Base-by-base conservation (phyloP, 2,329 filamentous ascomycete species). In the Aspergillus brunneoviolaceus region DNA sequence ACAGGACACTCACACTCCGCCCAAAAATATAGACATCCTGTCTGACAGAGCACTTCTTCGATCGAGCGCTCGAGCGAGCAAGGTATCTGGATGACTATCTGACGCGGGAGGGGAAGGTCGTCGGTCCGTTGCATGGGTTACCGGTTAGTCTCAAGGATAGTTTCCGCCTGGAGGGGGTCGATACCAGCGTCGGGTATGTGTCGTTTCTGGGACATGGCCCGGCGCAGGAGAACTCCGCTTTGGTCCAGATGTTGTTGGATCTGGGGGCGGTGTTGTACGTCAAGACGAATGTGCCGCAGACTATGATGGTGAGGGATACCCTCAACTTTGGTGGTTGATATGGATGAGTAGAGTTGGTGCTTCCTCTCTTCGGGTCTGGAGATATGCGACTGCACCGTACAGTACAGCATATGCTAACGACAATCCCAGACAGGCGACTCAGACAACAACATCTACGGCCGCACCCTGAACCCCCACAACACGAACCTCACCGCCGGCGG, bases 81-180 rank as follows among this genome's bases (percentile, higher is more conserved):
- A 65, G 69, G 29, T 67, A 69, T 14, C 69, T 79, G 1, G 77
- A 80, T 59, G 64, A 69, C 1, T 73, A 76, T 49, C 63, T 74
- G 1, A 33, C 63, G 23, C 61, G 63, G 10, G 66, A 71, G 23
- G 70, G 69, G 9, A 70, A 66, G 39, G 65, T 71, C 0, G 49
- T 75, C 4, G 76, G 76, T 0, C 76, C 77, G 1, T 60, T 79
- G 2, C 77, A 79, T 60, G 76, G 77, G 0, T 60, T 79, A 0
- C 77, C 77, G 0, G 67, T 79, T 25, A 74, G 71, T 42, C 47
- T 79, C 21, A 79, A 76, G 57, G 74, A 73, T 39, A 65, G 63
- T 55, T 70, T 70, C 51, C 62, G 58, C 45, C 49, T 71, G 4
- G 57, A 69, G 35, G 70, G 68, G 0, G 16, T 65, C 19, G 60